A percentile compares a stretch with the other conserved stretches of the same genome.
These are phyloP conservation scores for Candida ascalaphidarum DNA, from an alignment of 805 yeast species.

Conservation along the genomic window DNA sequence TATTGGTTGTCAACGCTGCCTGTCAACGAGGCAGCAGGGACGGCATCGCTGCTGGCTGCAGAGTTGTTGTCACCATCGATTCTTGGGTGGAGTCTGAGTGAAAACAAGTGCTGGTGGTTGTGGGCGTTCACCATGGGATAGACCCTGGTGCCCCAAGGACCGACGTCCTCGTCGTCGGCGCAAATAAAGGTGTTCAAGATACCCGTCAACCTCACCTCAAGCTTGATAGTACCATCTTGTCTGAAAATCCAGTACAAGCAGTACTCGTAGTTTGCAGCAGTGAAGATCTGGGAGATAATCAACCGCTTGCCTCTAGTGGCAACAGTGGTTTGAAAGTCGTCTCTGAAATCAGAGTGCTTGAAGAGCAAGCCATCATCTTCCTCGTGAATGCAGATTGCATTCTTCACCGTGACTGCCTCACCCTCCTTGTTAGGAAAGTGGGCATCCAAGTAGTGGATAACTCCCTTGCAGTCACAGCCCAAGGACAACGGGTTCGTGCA, in stretches of 20 bases:
- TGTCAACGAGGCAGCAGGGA: slow-evolving; percentile 46
- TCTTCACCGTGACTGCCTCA: slow-evolving; percentile 60
- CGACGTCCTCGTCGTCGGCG: slow-evolving; percentile 55
- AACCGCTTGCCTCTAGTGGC: slow-evolving; percentile 70
- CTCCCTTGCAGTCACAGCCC: slow-evolving; percentile 85
- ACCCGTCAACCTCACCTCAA: slow-evolving; percentile 76
- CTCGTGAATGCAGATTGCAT: slow-evolving; percentile 79
- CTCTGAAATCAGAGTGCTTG: slow-evolving; percentile 83
- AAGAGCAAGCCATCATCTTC: slow-evolving; percentile 75
- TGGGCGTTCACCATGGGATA: slow-evolving; percentile 79
- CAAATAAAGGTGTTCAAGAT: slow-evolving; percentile 67
- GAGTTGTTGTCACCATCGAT: slow-evolving; percentile 76
- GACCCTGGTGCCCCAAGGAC: slow-evolving; percentile 76
- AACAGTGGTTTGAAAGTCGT: slow-evolving; percentile 64
- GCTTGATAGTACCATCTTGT: slow-evolving; percentile 77
- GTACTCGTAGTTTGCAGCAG: slow-evolving; percentile 83
- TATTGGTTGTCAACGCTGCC: slow-evolving; percentile 67
- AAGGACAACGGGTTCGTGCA: slow-evolving; percentile 72
- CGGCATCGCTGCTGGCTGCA: slow-evolving; percentile 59
- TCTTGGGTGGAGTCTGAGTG: slow-evolving; percentile 73
- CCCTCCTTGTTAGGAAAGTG: slow-evolving; percentile 62
- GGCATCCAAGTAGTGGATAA: slow-evolving; percentile 77
- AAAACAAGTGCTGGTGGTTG: slow-evolving; percentile 79
- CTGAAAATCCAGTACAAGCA: slow-evolving; percentile 76
- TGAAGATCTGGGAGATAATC: slow-evolving; percentile 71